Conservation (phyloP, 352 stramenopile genomes). For the Phytopythium delawarense region DNA sequence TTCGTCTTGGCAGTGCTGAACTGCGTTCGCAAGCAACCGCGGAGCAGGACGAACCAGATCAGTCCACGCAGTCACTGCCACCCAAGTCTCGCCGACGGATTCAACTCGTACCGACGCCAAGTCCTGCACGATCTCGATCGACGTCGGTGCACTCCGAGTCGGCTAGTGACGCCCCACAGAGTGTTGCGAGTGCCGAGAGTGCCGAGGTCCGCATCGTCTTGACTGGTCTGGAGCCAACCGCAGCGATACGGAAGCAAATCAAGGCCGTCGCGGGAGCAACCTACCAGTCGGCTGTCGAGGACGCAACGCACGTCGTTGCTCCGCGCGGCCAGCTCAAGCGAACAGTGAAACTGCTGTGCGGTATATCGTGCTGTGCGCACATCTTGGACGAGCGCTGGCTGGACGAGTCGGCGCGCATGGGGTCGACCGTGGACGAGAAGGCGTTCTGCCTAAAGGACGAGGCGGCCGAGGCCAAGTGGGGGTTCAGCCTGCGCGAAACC, state of each 20-base stretch:
- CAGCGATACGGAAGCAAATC: slow-evolving; percentile 38
- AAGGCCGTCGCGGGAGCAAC: slow-evolving; percentile 30
- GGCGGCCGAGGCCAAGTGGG: slow-evolving; percentile 43
- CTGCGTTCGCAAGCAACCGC: neutral
- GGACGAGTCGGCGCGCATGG: slow-evolving; percentile 29
- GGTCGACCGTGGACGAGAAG: slow-evolving; percentile 27
- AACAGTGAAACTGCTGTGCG: slow-evolving; percentile 56
- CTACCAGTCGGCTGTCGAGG: slow-evolving; percentile 40
- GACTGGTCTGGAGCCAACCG: slow-evolving; percentile 39
- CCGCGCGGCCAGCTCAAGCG: slow-evolving; percentile 40
- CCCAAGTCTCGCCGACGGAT: slow-evolving; percentile 4
- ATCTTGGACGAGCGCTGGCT: slow-evolving; percentile 48
- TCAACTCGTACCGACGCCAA: neutral
- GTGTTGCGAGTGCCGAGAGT: neutral
- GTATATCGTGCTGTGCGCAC: slow-evolving; percentile 48
- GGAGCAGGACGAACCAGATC: neutral
- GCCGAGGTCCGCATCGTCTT: slow-evolving; percentile 33
- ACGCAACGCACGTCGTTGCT: slow-evolving; percentile 46
- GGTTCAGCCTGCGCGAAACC: slow-evolving; percentile 36
- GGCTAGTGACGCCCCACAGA: neutral
- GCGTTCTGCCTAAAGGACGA: slow-evolving; percentile 35
- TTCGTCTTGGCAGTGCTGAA: slow-evolving; percentile 10
- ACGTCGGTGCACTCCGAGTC: slow-evolving; percentile 2
- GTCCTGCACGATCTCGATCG: neutral
- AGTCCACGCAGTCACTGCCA: neutral